phyloP scores from a whole-genome alignment of 73 alveolate species.

The Paramecium primaurelia region DNA sequence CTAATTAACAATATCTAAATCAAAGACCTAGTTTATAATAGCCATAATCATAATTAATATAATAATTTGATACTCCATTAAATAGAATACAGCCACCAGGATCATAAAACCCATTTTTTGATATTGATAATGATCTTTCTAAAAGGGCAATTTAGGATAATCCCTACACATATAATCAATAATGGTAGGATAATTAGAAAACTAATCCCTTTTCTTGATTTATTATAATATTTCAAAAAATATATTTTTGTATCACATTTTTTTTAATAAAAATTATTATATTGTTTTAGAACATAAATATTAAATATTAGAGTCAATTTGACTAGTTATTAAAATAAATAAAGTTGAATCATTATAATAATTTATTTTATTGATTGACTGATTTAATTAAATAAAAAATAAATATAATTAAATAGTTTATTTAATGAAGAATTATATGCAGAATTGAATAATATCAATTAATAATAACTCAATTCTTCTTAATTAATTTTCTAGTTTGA shows the following conservation, averaged over 20 bases:
- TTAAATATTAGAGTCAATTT: too few species aligned
- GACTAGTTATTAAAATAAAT: too few species aligned
- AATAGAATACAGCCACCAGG: not conserved
- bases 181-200: not conserved
- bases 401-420: too few species aligned
- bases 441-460: not conserved
- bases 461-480: not conserved
- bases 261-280: too few species aligned
- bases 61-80: not conserved
- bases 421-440: not conserved
- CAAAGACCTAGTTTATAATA: not conserved
- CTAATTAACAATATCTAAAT: not conserved
- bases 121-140: not conserved
- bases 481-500: conserved; percentile 34
- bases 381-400: too few species aligned
- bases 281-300: too few species aligned
- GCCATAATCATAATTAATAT: not conserved
- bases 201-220: not conserved
- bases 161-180: not conserved
- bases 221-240: not conserved
- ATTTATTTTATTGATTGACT: too few species aligned
- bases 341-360: too few species aligned
- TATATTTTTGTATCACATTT: too few species aligned
- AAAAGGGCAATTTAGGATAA: not conserved
- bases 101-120: not conserved